Conservation (phyloP, 768 basidiomycete species). For the Leucocoprinus leucothites region DNA sequence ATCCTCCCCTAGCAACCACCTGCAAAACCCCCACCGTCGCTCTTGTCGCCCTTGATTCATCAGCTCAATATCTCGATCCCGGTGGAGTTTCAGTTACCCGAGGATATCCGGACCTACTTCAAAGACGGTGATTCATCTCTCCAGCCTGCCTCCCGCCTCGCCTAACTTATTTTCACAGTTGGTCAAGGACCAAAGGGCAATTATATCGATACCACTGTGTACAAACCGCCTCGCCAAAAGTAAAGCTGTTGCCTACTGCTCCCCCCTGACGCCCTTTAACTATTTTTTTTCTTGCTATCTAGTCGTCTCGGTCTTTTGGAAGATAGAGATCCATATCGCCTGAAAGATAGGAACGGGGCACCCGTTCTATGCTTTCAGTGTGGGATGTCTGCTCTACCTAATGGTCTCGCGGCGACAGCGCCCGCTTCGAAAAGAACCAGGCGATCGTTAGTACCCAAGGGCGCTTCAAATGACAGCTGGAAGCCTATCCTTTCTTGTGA, state of each 20-base stretch:
- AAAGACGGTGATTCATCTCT: conserved; percentile 66
- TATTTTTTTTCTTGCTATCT: conserved; percentile 14
- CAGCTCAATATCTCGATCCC: conserved; percentile 69
- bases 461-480: conserved; percentile 50
- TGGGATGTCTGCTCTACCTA: conserved; percentile 73
- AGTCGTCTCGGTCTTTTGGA: conserved; percentile 88
- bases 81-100: conserved; percentile 80
- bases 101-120: conserved; percentile 79
- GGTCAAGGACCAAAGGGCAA: conserved; percentile 73
- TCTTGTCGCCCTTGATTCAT: conserved; percentile 71
- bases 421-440: conserved; percentile 56
- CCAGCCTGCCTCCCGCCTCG: conserved; percentile 11
- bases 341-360: conserved; percentile 80
- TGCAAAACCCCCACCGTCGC: conserved; percentile 60
- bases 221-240: conserved; percentile 81
- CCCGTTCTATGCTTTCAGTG: conserved; percentile 92
- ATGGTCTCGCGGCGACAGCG: conserved; percentile 45
- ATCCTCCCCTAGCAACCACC: conserved; percentile 55
- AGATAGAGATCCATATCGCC: conserved; percentile 83
- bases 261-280: conserved; percentile 11
- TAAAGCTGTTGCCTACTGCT: conserved; percentile 35
- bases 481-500: conserved; percentile 90
- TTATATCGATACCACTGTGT: conserved; percentile 78
- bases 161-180: conserved; percentile 46
- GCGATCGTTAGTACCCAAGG: conserved; percentile 39